Evolutionary conservation across 2,329 filamentous ascomycete species (phyloP), one percentile per base, ranked within the genome.

Genomic region (Lachnellula hyalina): DNA sequence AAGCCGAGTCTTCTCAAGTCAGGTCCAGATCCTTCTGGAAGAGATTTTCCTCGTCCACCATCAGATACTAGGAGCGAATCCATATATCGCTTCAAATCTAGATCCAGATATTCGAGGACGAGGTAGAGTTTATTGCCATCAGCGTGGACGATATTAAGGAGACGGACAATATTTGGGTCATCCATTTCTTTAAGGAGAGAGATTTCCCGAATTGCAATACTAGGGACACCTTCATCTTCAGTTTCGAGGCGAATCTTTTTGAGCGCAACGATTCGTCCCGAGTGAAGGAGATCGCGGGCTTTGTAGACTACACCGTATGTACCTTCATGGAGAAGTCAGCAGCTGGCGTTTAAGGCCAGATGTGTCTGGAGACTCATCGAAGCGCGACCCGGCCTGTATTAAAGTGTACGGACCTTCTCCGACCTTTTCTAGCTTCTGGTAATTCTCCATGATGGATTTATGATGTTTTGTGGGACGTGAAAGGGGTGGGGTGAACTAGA

Each of bases 291-390:
- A 72, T 96, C 91, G 63, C 87, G 85, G 56, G 91, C 91, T 74
- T 96, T 96, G 83, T 96, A 96, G 61, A 96, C 91, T 60, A 96
- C 91, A 72, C 91, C 91, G 71, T 96, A 96, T n/a, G 91, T 96
- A 67, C 91, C 91, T 96, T 21, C 2, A 21, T 21, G 21, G 21
- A 21, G 60, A 60, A 59, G 11, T 15, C 12, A n/a, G 14, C 17
- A 12, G 11, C 5, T 23, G 19, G 21, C 17, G 17, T 11, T 19
- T n/a, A 5, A 15, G 9, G 23, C 23, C 17, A 25, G 23, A 45
- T 19, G 12, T 19, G 42, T 19, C 17, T 45, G 8, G 9, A 21
- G 21, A 19, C 42, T 23, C 17, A 19, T 19, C 53, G 35, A 21
- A 21, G 21, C 21, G 21, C 21, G 21, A 21, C 21, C 21, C 21